Percentiles rank a stretch among this genome's conserved stretches.
Evolutionary conservation across 2,329 filamentous ascomycete species (phyloP).

Genomic region (Gremmenia infestans): DNA sequence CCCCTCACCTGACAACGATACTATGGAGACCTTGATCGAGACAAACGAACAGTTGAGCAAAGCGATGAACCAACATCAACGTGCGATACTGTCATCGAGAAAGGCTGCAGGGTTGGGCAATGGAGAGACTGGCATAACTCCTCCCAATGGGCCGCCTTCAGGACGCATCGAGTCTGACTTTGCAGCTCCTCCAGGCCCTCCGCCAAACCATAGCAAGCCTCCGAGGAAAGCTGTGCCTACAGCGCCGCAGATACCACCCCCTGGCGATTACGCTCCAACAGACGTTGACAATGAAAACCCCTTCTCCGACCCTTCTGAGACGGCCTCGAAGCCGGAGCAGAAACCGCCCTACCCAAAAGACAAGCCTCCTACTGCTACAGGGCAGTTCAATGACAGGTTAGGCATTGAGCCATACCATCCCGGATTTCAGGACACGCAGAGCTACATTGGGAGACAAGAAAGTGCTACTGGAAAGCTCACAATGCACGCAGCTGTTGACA

Average conservation of each 20-base stretch:
- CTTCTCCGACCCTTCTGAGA: constrained; percentile 25
- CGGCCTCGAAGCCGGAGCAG: not conserved
- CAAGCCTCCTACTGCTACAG: constrained; percentile 14
- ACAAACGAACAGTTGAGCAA: constrained; percentile 87
- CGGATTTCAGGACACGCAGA: constrained; percentile 27
- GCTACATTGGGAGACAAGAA: constrained; percentile 26
- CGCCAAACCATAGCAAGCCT: constrained; percentile 14
- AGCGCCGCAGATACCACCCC: constrained; percentile 24
- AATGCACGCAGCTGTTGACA: constrained; percentile 25
- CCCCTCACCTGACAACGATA: constrained; percentile 84
- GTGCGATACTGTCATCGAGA: constrained; percentile 62
- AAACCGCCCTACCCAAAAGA: constrained; percentile 26
- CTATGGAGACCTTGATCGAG: constrained; percentile 88
- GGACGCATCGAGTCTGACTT: constrained; percentile 17
- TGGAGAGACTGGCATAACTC: constrained; percentile 12
- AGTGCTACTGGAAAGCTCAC: constrained; percentile 19
- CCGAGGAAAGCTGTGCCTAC: constrained; percentile 2
- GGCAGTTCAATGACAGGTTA: constrained; percentile 27
- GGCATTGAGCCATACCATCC: constrained; percentile 33
- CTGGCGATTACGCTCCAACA: constrained; percentile 24
- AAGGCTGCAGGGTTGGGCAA: constrained; percentile 46
- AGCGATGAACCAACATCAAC: constrained; percentile 78
- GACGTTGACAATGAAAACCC: constrained; percentile 24
- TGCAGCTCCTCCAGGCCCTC: constrained; percentile 18
- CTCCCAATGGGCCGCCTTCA: constrained; percentile 7